Evolutionary conservation across 2,329 filamentous ascomycete species (phyloP), one percentile per base, ranked within the genome.

Genomic region (Xylaria polymorpha): DNA sequence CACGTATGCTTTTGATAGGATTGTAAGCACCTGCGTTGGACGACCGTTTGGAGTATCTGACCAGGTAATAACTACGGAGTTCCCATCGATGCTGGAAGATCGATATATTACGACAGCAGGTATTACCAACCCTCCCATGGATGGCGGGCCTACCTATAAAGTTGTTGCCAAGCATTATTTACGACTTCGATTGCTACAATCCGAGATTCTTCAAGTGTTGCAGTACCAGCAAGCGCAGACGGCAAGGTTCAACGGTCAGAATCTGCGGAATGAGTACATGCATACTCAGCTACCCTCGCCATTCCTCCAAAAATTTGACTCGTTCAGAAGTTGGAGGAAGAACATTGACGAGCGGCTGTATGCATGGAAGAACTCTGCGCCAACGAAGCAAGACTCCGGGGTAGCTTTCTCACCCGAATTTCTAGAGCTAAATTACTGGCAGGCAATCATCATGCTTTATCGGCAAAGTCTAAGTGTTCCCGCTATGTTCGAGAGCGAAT

Each of bases 351-450:
- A 88, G 69, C 88, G 95, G 44, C 81, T 98, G 50, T 90, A 90
- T 73, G 90, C 95, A 73, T 98, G 95, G 96, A 96, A 95, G 79
- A 89, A 90, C 35, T 90, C 90, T 5, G 92, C 94, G 1, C 96
- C 95, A 0, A 91, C 88, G 0, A 90, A 91, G 71, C 82, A 88
- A 25, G 90, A 96, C 67, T 97, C 93, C 0, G 94, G 94, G 0
- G 96, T 98, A 2, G 90, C 90, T 4, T 98, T 98, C 79, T 94
- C 92, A 0, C 90, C 93, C 1, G 92, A 97, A 65, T 97, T 98
- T 75, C 82, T 98, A 4, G 94, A 98, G 75, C 86, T 98, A 69
- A 98, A 98, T 80, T 98, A 98, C 81, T 98, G 95, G 94, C 95
- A 98, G 79, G 94, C 94, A 3, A 90, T 98, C 69, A 97, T 98